These are phyloP conservation scores for Sphagnum contortum DNA, from an alignment of 225 moss, liverwort and hornwort species.

Conservation along the genomic window DNA sequence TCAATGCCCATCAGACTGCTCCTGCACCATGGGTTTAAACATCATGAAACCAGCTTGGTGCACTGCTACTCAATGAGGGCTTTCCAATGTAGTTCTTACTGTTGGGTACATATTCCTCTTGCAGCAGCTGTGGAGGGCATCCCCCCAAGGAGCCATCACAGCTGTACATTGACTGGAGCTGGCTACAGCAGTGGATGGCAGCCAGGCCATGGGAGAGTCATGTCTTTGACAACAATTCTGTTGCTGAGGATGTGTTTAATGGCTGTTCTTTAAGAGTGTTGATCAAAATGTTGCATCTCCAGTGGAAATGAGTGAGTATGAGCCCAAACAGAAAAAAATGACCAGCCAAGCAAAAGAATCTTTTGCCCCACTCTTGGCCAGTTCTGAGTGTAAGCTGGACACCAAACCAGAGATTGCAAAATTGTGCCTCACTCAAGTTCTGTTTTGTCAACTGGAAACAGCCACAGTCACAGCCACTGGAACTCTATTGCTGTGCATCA, in stretches of 20 bases:
- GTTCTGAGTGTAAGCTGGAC: constrained; percentile 10
- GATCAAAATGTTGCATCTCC: constrained; percentile 14
- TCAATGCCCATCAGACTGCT: too few relatives aligned
- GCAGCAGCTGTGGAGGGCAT: constrained; percentile 53
- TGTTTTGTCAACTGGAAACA: constrained; percentile 7
- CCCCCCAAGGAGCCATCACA: constrained; percentile 41
- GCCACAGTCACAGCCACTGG: neutral
- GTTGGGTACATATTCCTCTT: constrained; percentile 2
- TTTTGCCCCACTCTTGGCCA: constrained; percentile 7
- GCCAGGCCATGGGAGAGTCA: constrained; percentile 84
- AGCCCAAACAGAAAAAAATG: constrained; percentile 28
- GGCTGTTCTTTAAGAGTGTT: constrained; percentile 17
- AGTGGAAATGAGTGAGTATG: constrained; percentile 30
- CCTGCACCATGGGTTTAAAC: too few relatives aligned
- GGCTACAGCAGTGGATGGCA: constrained; percentile 86
- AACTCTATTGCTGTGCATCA: constrained; percentile 4
- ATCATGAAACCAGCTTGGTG: too few relatives aligned
- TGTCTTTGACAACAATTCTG: constrained; percentile 27
- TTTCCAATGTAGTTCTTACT: neutral
- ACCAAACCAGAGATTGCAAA: constrained; percentile 10
- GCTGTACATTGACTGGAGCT: constrained; percentile 87
- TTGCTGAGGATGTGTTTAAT: constrained; percentile 22
- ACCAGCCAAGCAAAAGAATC: constrained; percentile 30
- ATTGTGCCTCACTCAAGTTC: constrained; percentile 4
- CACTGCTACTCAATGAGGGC: too few relatives aligned